A percentile compares a stretch with the other conserved stretches of the same genome.
Evolutionary conservation across 2,329 filamentous ascomycete species (phyloP).

Genomic region (Orbilia oligospora): DNA sequence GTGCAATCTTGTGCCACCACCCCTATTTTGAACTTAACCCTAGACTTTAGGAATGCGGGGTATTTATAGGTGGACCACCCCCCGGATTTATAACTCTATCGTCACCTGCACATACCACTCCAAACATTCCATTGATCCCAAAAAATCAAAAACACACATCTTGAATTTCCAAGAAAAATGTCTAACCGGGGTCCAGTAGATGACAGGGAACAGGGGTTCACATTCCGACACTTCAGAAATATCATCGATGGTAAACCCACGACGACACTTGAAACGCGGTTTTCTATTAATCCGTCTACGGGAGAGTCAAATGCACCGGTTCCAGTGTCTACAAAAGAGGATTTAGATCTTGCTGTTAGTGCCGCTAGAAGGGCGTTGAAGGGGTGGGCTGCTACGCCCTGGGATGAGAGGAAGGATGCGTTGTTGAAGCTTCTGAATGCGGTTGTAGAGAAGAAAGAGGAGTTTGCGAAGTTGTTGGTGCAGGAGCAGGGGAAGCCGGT

Average conservation of each 20-base stretch:
- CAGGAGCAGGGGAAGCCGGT: slow-evolving; percentile 72
- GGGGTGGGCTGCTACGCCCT: slow-evolving; percentile 69
- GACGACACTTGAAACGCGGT: slow-evolving; percentile 68
- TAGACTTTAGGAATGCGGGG: too few species aligned
- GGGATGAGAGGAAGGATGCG: slow-evolving; percentile 68
- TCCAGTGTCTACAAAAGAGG: slow-evolving; percentile 69
- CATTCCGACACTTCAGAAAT: slow-evolving; percentile 68
- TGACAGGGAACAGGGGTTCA: too few species aligned
- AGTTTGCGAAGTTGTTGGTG: slow-evolving; percentile 69
- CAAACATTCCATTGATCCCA: too few species aligned
- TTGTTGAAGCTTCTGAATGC: slow-evolving; percentile 68
- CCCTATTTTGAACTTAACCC: too few species aligned
- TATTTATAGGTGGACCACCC: too few species aligned
- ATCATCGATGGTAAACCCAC: slow-evolving; percentile 71
- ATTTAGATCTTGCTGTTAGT: slow-evolving; percentile 71
- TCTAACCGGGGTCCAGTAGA: too few species aligned
- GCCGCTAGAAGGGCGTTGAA: slow-evolving; percentile 70
- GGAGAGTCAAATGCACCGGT: slow-evolving; percentile 70
- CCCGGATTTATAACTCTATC: too few species aligned
- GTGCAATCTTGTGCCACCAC: background rate
- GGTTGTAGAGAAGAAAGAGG: slow-evolving; percentile 67
- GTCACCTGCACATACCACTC: too few species aligned
- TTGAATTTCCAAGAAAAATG: too few species aligned
- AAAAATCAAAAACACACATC: too few species aligned
- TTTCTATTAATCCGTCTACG: slow-evolving; percentile 71